Base-by-base conservation (phyloP, 1,284 basidiomycete genomes). In the Tylopilus sp. region DNA sequence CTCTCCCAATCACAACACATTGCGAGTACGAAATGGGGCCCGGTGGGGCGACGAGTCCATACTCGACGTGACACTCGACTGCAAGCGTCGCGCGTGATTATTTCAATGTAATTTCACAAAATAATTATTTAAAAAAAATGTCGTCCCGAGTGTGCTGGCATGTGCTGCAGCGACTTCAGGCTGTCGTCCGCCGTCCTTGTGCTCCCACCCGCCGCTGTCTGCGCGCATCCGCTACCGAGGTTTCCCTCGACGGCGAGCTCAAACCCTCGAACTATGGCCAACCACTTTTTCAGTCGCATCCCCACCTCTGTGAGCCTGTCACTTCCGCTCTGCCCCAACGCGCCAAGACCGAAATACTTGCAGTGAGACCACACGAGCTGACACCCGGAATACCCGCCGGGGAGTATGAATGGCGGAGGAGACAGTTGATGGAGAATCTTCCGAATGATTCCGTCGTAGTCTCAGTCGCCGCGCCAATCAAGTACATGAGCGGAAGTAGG, bases 401-500 rank as follows among this genome's bases (percentile, higher is more conserved):
- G 24, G 97, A 99, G 61, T 98, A 97, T 74, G 90, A 94, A 57
- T 70, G 71, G n/a, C 76, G 96, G 44, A 74, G 96, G 56, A 75
- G 72, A 56, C 78, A 71, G 19, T 76, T 99, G 25, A 90, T 99
- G 84, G 80, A 89, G 17, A 70, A 74, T 20, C 74, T 99, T 13
- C 92, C 92, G 0, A 82, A 87, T 7, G 83, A 84, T 33, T 88
- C 86, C 54, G 67, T 92, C 24, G 94, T 94, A 15, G 81, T 98
- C 7, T 86, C 85, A 39, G 82, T 92, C 43, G 86, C 91, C 5
- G 90, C 87, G 0, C 84, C 88, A 10, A 76, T 95, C 43, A 91
- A 94, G 72, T 90, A 90, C 67, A 92, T 96, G 85, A 90, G 88
- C 54, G 86, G 82, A 66, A 88, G 91, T 91, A 72, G 73, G 90